Base-by-base conservation (phyloP, 352 stramenopile species). In the Globisporangium solare region DNA sequence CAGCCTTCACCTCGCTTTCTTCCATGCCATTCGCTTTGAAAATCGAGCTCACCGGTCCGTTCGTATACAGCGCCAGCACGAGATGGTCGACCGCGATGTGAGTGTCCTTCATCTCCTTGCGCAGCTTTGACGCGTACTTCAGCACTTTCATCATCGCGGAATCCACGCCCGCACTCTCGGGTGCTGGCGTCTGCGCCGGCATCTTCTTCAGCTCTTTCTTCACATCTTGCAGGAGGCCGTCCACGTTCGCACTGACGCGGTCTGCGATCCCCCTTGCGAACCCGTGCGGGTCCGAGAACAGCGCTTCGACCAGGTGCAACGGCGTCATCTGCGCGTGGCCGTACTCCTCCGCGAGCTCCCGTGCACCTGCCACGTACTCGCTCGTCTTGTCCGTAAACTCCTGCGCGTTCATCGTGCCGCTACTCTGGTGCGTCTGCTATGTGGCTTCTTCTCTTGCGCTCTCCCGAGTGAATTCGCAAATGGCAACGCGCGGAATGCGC, bases 341-440 rank as follows among this genome's bases (percentile, higher is more conserved):
- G 13, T 78, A 62, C 53, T 90, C 76, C 60, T 91, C 80, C 5
- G 76, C 81, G 43, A 82, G 58, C 52, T 74, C 65, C 27, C 73
- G 57, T 18, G 84, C 76, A 8, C 65, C 66, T 41, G 66, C 54
- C 31, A 95, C 46, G 46, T 76, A 76, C 63, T 88, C 76, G 61
- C 75, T 77, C 17, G 83, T 89, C 67, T 90, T 92, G 56, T 95
- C 83, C 0, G 79, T 94, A 47, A 81, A 93, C 51, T 90, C 84
- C n/a, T 76, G 68, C 2, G 68, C 73, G 35, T 92, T 89, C 76
- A 91, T 87, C 47, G 45, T 71, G 22, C 51, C n/a, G 37, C 21
- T 62, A 15, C 48, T 65, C n/a, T n/a, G n/a, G 20, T 61, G 43
- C 64, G 8, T 64, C 10, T 60, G 11, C 53, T 65, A 10, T 17